These are phyloP conservation scores for Colletotrichum horii DNA, from an alignment of 2,329 filamentous ascomycete species.

Conservation along the genomic window DNA sequence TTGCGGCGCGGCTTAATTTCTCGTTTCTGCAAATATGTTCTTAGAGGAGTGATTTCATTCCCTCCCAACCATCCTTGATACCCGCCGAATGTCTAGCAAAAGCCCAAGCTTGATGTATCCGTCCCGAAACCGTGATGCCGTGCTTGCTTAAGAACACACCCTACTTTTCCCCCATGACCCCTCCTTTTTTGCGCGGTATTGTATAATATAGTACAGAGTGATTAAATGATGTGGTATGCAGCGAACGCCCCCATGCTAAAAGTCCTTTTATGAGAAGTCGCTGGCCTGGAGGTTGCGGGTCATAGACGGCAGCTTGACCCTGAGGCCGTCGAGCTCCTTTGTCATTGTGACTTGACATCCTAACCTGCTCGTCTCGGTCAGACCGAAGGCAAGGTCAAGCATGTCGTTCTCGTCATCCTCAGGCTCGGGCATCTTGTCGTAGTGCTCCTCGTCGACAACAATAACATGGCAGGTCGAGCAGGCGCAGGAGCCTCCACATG, in stretches of 20 bases:
- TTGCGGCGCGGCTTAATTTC: background rate
- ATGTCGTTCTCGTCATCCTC: constrained; percentile 88
- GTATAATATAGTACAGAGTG: constrained; percentile 21
- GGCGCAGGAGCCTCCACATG: constrained; percentile 92
- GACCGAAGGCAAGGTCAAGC: constrained; percentile 87
- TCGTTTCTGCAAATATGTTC: constrained; percentile 1
- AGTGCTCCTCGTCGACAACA: constrained; percentile 74
- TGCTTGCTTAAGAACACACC: constrained; percentile 5
- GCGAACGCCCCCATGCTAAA: constrained; percentile 1
- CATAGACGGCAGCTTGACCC: constrained; percentile 88
- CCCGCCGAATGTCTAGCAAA: constrained; percentile 22
- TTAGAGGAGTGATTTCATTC: constrained; percentile 27
- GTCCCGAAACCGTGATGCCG: constrained; percentile 6
- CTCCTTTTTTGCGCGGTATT: background rate
- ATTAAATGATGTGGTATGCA: constrained; percentile 9
- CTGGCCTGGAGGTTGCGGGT: constrained; percentile 95
- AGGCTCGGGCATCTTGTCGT: constrained; percentile 79
- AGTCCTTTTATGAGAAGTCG: constrained; percentile 68
- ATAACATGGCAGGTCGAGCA: constrained; percentile 95
- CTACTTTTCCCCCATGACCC: background rate
- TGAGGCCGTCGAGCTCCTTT: constrained; percentile 85
- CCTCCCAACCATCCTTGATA: constrained; percentile 24
- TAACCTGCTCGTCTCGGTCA: constrained; percentile 83
- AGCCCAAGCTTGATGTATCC: constrained; percentile 14
- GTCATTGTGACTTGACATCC: constrained; percentile 94